A percentile compares a stretch with the other conserved stretches of the same genome.
Conservation (phyloP, 192 early-diverging fungal genomes). For the Funneliformis geosporum region DNA sequence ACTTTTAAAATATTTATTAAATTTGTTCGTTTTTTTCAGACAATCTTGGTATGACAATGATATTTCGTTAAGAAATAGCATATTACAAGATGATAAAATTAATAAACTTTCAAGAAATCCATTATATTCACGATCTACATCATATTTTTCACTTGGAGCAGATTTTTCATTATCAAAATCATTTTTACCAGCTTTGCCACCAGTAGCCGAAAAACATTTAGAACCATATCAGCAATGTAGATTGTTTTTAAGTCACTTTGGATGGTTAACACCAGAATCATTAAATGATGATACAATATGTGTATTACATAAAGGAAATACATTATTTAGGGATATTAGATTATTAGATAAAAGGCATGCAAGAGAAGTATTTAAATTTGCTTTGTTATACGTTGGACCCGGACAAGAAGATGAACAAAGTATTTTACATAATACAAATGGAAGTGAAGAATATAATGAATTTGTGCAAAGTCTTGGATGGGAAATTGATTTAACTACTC, state of each 20-base stretch:
- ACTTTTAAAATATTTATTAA: background rate
- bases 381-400: constrained; percentile 86
- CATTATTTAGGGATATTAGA: constrained; percentile 70
- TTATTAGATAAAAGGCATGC: constrained; percentile 80
- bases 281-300: constrained; percentile 70
- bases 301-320: constrained; percentile 64
- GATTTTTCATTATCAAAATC: constrained; percentile 53
- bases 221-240: constrained; percentile 65
- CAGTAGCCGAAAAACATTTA: constrained; percentile 49
- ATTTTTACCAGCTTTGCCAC: constrained; percentile 52
- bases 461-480: constrained; percentile 94
- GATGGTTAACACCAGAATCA: constrained; percentile 71
- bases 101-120: constrained; percentile 7
- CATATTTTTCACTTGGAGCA: constrained; percentile 32
- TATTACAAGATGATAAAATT: constrained; percentile 38
- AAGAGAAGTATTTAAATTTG: constrained; percentile 89
- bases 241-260: constrained; percentile 75
- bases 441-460: constrained; percentile 73
- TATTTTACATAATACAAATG: constrained; percentile 77
- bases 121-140: constrained; percentile 23
- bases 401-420: constrained; percentile 88
- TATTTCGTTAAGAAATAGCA: constrained; percentile 39
- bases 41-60: constrained; percentile 46
- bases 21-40: background rate
- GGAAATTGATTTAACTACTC: constrained; percentile 84